These are phyloP conservation scores for Durotheca rogersii DNA, from an alignment of 495 filamentous ascomycete species.

Conservation along the genomic window DNA sequence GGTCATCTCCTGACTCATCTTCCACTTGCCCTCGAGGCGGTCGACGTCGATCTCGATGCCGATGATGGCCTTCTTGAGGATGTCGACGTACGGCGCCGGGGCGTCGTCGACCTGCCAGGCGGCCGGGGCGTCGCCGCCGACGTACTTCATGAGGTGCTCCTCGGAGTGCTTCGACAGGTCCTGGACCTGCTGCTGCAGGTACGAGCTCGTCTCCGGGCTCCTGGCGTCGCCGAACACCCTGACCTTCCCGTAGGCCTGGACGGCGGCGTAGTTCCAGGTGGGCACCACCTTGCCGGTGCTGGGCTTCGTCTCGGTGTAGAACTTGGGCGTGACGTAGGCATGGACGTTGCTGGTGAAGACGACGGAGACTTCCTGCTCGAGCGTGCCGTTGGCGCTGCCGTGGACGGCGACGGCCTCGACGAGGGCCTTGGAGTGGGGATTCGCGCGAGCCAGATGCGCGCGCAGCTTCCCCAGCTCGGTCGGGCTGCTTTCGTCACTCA, in stretches of 20 bases:
- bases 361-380: conserved; percentile 50
- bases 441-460: conserved; percentile 57
- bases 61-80: conserved; percentile 56
- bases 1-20: conserved; percentile 59
- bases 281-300: conserved; percentile 58
- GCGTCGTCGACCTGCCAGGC: conserved; percentile 55
- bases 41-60: conserved; percentile 54
- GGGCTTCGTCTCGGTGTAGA: conserved; percentile 60
- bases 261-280: conserved; percentile 63
- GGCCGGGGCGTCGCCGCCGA: conserved; percentile 35
- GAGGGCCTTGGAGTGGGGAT: conserved; percentile 59
- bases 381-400: conserved; percentile 2
- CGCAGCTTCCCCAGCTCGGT: conserved; percentile 43
- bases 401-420: conserved; percentile 41
- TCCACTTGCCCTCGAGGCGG: conserved; percentile 55
- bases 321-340: conserved; percentile 62
- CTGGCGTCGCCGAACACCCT: conserved; percentile 48
- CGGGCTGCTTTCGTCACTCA: conserved; percentile 34
- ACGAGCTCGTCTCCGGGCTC: conserved; percentile 38
- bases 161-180: conserved; percentile 52
- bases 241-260: conserved; percentile 55
- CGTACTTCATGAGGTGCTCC: conserved; percentile 50
- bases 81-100: conserved; percentile 46
- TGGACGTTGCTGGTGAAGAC: conserved; percentile 54
- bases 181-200: conserved; percentile 46